These are phyloP conservation scores for Bipolaris sorokiniana DNA, from an alignment of 2,329 filamentous ascomycete genomes.

Conservation along the genomic window DNA sequence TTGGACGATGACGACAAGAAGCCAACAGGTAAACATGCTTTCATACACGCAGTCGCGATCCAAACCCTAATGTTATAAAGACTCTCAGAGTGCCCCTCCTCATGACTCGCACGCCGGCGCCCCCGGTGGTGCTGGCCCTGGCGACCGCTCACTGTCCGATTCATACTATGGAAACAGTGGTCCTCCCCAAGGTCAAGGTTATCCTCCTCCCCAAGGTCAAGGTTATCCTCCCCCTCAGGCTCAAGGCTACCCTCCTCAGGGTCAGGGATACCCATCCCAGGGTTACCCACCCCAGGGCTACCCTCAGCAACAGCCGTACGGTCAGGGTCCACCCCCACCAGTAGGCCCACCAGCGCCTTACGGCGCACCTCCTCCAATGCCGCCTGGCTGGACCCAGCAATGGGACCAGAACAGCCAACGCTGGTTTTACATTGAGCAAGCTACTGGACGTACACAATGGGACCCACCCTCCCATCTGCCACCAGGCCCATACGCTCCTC, in stretches of 20 bases:
- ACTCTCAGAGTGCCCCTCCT: slow-evolving; percentile 9
- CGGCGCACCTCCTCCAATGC: slow-evolving; percentile 60
- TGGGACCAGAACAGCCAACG: slow-evolving; percentile 67
- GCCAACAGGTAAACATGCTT: slow-evolving; percentile 30
- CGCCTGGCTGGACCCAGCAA: slow-evolving; percentile 65
- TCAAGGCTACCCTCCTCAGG: slow-evolving; percentile 25
- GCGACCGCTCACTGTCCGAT: slow-evolving; percentile 30
- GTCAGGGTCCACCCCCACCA: slow-evolving; percentile 32
- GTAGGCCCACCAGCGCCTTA: slow-evolving; percentile 41
- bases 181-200: slow-evolving; percentile 9
- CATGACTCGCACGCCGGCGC: slow-evolving; percentile 7
- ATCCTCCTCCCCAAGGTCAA: slow-evolving; percentile 30
- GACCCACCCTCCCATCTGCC: slow-evolving; percentile 58
- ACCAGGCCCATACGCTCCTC: slow-evolving; percentile 43
- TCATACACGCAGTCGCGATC: not conserved
- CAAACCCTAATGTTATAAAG: slow-evolving; percentile 3
- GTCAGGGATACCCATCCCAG: slow-evolving; percentile 35
- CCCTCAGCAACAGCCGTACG: slow-evolving; percentile 34
- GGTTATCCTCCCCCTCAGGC: slow-evolving; percentile 27
- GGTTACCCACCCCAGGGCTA: slow-evolving; percentile 34
- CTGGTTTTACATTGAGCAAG: slow-evolving; percentile 69
- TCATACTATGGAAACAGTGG: slow-evolving; percentile 30
- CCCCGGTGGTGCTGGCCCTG: slow-evolving; percentile 24
- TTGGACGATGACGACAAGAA: slow-evolving; percentile 49
- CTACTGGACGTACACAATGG: slow-evolving; percentile 69